phyloP scores from a whole-genome alignment of 2,329 filamentous ascomycete genomes.

The Paracamarosporium sp. region DNA sequence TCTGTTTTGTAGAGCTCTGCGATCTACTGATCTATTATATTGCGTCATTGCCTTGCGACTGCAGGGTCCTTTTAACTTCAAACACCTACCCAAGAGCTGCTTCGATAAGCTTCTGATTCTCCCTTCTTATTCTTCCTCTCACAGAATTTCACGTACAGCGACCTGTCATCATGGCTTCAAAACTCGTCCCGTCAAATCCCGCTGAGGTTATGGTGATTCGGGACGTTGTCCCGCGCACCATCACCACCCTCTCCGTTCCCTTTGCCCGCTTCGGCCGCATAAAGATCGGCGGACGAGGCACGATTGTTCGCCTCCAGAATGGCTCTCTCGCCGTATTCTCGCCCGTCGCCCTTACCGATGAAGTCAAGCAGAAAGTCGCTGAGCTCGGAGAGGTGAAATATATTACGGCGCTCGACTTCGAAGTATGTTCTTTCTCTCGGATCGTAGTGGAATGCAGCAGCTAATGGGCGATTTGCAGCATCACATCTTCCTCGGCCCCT shows the following conservation, averaged over 20 bases:
- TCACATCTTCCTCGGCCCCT: conserved; percentile 89
- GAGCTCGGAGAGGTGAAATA: conserved; percentile 73
- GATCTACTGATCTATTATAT: not conserved
- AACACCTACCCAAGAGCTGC: conserved; percentile 17
- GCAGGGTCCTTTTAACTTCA: conserved; percentile 14
- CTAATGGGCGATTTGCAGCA: conserved; percentile 57
- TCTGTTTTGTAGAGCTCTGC: not conserved
- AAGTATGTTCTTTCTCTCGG: conserved; percentile 48
- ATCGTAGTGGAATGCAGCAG: not conserved
- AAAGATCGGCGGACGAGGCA: conserved; percentile 86
- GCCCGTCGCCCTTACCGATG: conserved; percentile 82
- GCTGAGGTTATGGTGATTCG: conserved; percentile 89
- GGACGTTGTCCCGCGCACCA: conserved; percentile 73
- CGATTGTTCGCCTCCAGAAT: conserved; percentile 79
- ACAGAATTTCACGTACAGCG: not conserved
- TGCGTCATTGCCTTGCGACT: conserved; percentile 13
- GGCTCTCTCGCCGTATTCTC: conserved; percentile 89
- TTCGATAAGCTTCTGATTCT: not conserved
- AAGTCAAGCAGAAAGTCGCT: conserved; percentile 70
- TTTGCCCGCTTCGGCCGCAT: conserved; percentile 82
- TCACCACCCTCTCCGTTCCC: conserved; percentile 81
- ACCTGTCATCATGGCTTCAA: conserved; percentile 39
- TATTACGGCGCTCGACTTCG: conserved; percentile 84
- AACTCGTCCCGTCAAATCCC: conserved; percentile 66
- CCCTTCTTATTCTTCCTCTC: not conserved